Percentiles rank a stretch among this genome's conserved stretches.
Conservation (phyloP, 1,139 yeast species). For the Lodderomyces pseudojiufengensis region DNA sequence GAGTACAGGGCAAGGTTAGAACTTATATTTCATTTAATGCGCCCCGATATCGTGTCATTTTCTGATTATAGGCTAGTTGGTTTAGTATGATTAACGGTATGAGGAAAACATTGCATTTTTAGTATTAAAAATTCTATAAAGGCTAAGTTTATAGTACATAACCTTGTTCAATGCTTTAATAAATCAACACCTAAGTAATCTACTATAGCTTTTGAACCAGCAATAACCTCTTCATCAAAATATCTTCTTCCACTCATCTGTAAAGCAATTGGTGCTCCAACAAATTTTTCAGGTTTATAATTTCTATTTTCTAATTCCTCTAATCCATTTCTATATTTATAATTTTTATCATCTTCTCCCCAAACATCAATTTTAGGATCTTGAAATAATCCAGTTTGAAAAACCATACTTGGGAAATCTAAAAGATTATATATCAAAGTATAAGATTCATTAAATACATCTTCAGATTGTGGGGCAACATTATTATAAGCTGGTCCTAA, state of each 20-base stretch:
- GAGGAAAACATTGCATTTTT: too few relatives aligned
- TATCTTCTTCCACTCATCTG: slow-evolving; percentile 38
- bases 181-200: slow-evolving; percentile 23
- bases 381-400: slow-evolving; percentile 61
- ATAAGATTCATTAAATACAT: slow-evolving; percentile 72
- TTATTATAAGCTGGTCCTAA: slow-evolving; percentile 67
- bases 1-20: too few relatives aligned
- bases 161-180: slow-evolving; percentile 7
- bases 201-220: slow-evolving; percentile 34
- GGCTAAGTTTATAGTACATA: too few relatives aligned
- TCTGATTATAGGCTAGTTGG: too few relatives aligned
- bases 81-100: too few relatives aligned
- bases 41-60: too few relatives aligned
- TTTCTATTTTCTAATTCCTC: slow-evolving; percentile 38
- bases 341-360: slow-evolving; percentile 27
- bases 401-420: slow-evolving; percentile 57
- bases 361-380: slow-evolving; percentile 45
- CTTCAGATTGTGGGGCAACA: slow-evolving; percentile 66
- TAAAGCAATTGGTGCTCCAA: slow-evolving; percentile 38
- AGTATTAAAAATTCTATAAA: too few relatives aligned
- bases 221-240: slow-evolving; percentile 39
- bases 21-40: too few relatives aligned
- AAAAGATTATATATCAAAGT: slow-evolving; percentile 63
- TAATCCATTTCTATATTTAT: slow-evolving; percentile 35
- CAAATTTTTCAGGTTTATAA: slow-evolving; percentile 30